Percentiles rank a stretch among this genome's conserved stretches.
Conservation (phyloP, 2,329 filamentous ascomycete species). For the Epichloe elymi region DNA sequence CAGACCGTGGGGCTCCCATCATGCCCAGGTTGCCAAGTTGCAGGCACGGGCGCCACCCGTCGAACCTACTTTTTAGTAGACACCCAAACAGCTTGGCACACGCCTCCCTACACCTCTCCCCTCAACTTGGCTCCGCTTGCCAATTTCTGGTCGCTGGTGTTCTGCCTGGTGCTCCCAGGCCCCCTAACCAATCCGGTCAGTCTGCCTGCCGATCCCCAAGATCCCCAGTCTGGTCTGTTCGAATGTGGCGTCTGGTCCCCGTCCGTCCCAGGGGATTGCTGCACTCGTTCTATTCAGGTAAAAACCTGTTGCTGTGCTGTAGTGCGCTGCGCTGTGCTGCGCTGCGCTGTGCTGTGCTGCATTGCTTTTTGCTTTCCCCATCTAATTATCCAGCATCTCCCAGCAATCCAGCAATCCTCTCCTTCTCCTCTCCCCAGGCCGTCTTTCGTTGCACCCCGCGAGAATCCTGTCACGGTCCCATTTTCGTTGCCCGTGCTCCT, state of each 20-base stretch:
- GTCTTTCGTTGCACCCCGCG: not conserved
- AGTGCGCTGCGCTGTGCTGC: not conserved
- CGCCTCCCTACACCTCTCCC: not conserved
- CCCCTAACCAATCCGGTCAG: too few species aligned
- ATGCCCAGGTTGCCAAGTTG: not conserved
- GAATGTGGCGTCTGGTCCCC: not conserved
- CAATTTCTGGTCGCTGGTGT: slow-evolving; percentile 1
- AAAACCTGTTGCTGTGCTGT: not conserved
- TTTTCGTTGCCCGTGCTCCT: not conserved
- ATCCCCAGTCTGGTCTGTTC: not conserved
- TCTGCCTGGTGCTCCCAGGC: not conserved
- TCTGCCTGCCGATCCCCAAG: not conserved
- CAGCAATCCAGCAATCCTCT: too few species aligned
- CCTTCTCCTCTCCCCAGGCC: not conserved
- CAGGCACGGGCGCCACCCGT: slow-evolving; percentile 1
- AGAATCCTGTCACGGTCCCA: too few species aligned
- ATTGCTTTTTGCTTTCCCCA: too few species aligned
- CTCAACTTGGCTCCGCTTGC: not conserved
- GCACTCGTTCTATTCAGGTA: not conserved
- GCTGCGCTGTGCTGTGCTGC: not conserved
- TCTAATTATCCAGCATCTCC: too few species aligned
- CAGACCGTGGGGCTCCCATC: too few species aligned
- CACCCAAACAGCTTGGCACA: too few species aligned
- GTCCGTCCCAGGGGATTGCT: not conserved
- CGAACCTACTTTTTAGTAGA: not conserved